These are phyloP conservation scores for Fusarium brachygibbosum DNA, from an alignment of 2,329 filamentous ascomycete species.

Conservation along the genomic window DNA sequence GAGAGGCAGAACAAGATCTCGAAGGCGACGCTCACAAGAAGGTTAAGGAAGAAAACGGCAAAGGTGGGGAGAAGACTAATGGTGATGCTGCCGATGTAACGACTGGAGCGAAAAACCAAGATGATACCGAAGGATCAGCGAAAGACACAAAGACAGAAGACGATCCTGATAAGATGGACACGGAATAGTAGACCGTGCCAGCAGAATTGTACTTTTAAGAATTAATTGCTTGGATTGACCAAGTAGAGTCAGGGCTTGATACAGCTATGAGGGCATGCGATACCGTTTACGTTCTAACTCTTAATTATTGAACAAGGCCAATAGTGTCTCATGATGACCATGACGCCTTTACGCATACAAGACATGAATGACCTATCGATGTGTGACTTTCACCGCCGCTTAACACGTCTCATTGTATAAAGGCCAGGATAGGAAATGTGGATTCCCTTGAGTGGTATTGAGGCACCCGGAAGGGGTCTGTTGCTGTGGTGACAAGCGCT, in stretches of 20 bases:
- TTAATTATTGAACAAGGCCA: not conserved
- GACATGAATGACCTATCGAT: conserved; percentile 4
- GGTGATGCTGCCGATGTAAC: conserved; percentile 20
- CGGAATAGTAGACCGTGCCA: conserved; percentile 35
- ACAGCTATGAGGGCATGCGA: not conserved
- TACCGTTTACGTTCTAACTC: conserved; percentile 12
- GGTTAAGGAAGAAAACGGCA: conserved; percentile 59
- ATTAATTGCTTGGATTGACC: not conserved
- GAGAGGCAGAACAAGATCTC: conserved; percentile 66
- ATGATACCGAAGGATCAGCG: conserved; percentile 25
- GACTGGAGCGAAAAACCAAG: conserved; percentile 6
- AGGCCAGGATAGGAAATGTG: not conserved
- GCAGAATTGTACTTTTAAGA: not conserved
- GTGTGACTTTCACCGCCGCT: conserved; percentile 10
- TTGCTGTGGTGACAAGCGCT: conserved; percentile 44
- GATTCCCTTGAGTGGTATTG: not conserved
- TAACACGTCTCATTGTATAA: not conserved
- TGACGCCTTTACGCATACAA: not conserved
- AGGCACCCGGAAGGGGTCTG: conserved; percentile 1
- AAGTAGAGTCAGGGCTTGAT: not conserved
- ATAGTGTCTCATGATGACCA: conserved; percentile 25
- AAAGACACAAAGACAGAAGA: conserved; percentile 44
- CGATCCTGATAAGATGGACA: conserved; percentile 46
- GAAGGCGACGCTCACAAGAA: conserved; percentile 62
- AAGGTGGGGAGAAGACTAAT: conserved; percentile 57